Percentiles rank a stretch among this genome's conserved stretches.
Evolutionary conservation across 371 early-diverging fungal genomes (phyloP).

Genomic region (Mortierella sp.): DNA sequence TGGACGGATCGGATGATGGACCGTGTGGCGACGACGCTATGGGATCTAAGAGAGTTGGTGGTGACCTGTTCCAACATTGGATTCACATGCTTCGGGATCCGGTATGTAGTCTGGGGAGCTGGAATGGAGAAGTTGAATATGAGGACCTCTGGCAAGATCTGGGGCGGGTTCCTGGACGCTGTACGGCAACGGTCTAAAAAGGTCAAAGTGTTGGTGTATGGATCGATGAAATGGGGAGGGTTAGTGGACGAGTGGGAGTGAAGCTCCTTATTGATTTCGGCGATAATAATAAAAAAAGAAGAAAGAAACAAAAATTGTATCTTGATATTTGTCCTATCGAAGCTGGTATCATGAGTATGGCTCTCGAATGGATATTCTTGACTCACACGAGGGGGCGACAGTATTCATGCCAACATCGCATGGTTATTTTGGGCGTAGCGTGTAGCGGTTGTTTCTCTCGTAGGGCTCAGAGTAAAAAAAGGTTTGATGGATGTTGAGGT

Average conservation of each 20-base stretch:
- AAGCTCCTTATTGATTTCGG: not conserved
- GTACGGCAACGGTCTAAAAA: constrained; percentile 35
- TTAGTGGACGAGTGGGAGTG: constrained; percentile 49
- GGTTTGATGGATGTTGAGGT: no score
- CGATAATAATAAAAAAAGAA: not conserved
- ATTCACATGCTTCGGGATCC: constrained; percentile 37
- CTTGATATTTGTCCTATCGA: not conserved
- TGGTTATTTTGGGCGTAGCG: no score
- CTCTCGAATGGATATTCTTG: no score
- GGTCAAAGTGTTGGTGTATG: constrained; percentile 44
- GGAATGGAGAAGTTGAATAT: constrained; percentile 42
- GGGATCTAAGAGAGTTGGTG: constrained; percentile 30
- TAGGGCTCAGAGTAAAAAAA: no score
- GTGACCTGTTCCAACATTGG: constrained; percentile 29
- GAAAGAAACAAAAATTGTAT: not conserved
- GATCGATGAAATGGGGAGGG: constrained; percentile 52
- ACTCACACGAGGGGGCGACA: no score
- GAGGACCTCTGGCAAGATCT: constrained; percentile 44
- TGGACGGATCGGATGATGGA: constrained; percentile 51
- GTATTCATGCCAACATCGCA: no score
- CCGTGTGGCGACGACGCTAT: constrained; percentile 31
- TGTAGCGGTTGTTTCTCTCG: no score
- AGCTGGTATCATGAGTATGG: not conserved
- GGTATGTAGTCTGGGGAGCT: constrained; percentile 29
- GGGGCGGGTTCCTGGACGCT: constrained; percentile 39